These are phyloP conservation scores for Musa itinerans DNA, from an alignment of 176 grass and related monocot genomes.

Conservation along the genomic window DNA sequence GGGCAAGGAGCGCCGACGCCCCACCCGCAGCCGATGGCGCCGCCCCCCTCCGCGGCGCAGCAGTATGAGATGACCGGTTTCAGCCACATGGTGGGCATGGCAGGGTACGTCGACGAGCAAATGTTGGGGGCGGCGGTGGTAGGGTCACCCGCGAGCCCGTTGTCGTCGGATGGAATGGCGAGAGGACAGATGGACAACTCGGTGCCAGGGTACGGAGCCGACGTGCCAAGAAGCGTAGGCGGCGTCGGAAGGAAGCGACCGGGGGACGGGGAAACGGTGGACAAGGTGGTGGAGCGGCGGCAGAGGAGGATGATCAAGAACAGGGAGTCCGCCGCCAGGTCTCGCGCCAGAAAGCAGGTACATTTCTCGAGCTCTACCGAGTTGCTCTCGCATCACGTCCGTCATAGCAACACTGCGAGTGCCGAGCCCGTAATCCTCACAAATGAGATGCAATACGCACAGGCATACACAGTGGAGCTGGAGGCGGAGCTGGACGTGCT, in stretches of 20 bases:
- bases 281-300: conserved; percentile 71
- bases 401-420: neutral
- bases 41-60: conserved; percentile 2
- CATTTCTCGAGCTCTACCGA: neutral
- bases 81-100: conserved; percentile 9
- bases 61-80: conserved; percentile 26
- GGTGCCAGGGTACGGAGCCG: conserved; percentile 22
- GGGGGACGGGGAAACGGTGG: neutral
- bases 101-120: conserved; percentile 19
- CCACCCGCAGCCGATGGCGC: neutral
- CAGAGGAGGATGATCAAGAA: conserved; percentile 98
- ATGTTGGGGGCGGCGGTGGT: conserved; percentile 29
- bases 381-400: neutral
- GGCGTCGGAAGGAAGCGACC: conserved; percentile 30
- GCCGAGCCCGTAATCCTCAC: neutral
- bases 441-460: neutral
- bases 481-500: conserved; percentile 76
- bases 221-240: conserved; percentile 15
- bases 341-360: conserved; percentile 90
- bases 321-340: conserved; percentile 69
- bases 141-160: conserved; percentile 28
- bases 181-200: conserved; percentile 39
- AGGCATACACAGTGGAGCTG: conserved; percentile 92
- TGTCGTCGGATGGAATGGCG: conserved; percentile 41
- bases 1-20: neutral